Evolutionary conservation across 257 asterid genomes (phyloP).

Genomic region (Solanum sejunctum): DNA sequence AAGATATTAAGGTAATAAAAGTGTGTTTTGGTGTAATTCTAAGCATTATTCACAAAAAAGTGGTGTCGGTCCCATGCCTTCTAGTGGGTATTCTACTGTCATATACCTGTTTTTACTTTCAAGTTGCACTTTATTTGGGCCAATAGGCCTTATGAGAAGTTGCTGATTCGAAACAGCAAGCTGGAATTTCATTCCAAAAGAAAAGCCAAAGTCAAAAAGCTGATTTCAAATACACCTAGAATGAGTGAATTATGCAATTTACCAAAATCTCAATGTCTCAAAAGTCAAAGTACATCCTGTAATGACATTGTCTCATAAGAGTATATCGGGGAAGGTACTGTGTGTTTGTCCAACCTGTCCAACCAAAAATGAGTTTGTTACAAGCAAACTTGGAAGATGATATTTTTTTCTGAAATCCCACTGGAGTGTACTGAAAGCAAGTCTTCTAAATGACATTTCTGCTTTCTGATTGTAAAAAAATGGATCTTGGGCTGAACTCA

Average conservation of each 20-base stretch:
- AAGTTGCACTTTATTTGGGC: neutral
- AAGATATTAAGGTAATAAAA: conserved; percentile 77
- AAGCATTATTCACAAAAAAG: neutral
- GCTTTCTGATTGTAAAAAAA: neutral
- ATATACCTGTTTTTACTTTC: neutral
- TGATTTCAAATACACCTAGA: neutral
- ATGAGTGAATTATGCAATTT: neutral
- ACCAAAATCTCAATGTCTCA: neutral
- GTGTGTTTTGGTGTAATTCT: neutral
- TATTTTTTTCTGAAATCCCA: neutral
- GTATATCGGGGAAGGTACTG: neutral
- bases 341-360: neutral
- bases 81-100: neutral
- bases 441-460: neutral
- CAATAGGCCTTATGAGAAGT: neutral
- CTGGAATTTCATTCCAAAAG: neutral
- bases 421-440: neutral
- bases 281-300: neutral
- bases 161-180: neutral
- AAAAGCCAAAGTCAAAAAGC: neutral
- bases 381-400: neutral
- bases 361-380: neutral
- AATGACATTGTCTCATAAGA: neutral
- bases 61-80: neutral
- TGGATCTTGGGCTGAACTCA: no score